Evolutionary conservation across 2,329 filamentous ascomycete genomes (phyloP), one percentile per base, ranked within the genome.

Genomic region (Aspergillus tamarii): DNA sequence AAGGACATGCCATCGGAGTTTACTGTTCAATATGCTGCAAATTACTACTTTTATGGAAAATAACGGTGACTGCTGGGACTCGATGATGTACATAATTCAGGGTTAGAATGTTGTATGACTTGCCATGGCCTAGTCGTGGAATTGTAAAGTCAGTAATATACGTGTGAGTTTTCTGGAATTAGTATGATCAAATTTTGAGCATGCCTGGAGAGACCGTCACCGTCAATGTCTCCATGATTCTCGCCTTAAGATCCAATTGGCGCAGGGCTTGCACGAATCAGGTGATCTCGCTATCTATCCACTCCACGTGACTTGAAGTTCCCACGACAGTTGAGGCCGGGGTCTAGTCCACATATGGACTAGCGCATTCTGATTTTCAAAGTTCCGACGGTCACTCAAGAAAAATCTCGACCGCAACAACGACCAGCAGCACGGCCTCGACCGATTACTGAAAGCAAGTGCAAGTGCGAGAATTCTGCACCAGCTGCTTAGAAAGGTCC

Each of bases 11-110:
- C 83, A 0, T 82, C 84, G 12, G 73, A 78, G 1, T 94, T 97
- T 69, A 82, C 89, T 66, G 87, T 97, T 16, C 84, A 94, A 73
- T 97, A 98, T 79, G 84, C 91, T 36, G 89, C 94, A 48, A 87
- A 94, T 85, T 97, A 92, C 71, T 89, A 86, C 89, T 90, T 84
- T 66, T 86, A 73, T 73, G 77, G 71, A 14, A 69, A 68, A 59
- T 76, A 66, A 67, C 39, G 48, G 48, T n/a, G 32, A 30, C 52
- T n/a, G 26, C 50, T 57, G 54, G 57, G 16, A 28, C 11, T 28
- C 4, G 28, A 32, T 32, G 12, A 52, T 52, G 28, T 32, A 41
- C 9, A 41, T 41, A 41, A 41, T 41, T 41, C 16, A 19, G 39
- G 7, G 39, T 41, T 9, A 19, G 8, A n/a, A 41, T 19, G 16